Evolutionary conservation across 371 early-diverging fungal genomes (phyloP), one percentile per base, ranked within the genome.

Genomic region (Chytridium lagenaria): DNA sequence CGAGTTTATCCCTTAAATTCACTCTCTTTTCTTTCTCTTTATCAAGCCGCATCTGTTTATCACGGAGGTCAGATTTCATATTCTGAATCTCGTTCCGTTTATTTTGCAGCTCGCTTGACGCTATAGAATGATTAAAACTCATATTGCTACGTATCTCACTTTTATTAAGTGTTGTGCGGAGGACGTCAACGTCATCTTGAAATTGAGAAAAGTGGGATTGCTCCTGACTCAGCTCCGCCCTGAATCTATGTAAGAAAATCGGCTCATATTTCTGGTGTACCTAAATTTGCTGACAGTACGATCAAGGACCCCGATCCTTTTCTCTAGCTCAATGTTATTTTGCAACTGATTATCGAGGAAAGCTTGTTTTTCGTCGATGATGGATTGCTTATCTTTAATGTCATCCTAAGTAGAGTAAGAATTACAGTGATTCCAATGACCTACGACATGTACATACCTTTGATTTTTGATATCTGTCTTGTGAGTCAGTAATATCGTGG

Each of bases 181-280:
- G 67, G 5, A 84, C 80, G 50, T 87, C 86, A 15, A 86, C 77
- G 55, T 87, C 87, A 70, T 87, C 83, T 49, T 84, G 84, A 55
- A 81, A 87, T 61, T 83, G 80, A 12, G 70, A 52, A 15, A 83
- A 67, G n/a, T 65, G 65, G 0, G 66, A 39, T 12, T 64, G 70
- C 2, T 80, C 80, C 22, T 80, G 78, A 12, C 70, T 63, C 50
- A 78, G 80, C 30, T 87, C 86, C 37, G 75, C 66, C 34, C 87
- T 84, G 38, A 30, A 2, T 3, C 38, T 34, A 26, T 36, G 1
- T n/a, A 34, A 71, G 12, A 52, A 50, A 23, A 22, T 49, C 26
- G 16, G 26, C 5, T 7, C n/a, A 52, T 15, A n/a, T 10, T 10
- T 5, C 26, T n/a, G 22, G 34, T 39, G 37, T 71, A 83, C 84